Conservation (phyloP, 352 stramenopile species). For the Globisporangium heterothallicum region DNA sequence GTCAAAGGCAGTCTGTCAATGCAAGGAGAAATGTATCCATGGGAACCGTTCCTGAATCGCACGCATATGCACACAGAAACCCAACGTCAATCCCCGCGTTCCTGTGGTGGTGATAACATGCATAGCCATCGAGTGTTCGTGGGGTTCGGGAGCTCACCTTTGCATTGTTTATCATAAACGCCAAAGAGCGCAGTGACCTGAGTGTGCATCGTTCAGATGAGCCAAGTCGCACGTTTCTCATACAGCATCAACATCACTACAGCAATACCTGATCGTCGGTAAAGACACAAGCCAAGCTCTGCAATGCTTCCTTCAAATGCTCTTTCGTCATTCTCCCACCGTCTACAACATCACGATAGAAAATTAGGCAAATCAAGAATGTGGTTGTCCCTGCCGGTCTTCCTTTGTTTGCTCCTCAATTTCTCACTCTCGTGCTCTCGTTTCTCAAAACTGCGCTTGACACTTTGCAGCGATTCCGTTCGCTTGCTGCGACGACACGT, state of each 20-base stretch:
- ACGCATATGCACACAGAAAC: background rate
- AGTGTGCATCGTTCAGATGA: background rate
- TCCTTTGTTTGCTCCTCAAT: too few relatives aligned
- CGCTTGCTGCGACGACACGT: slow-evolving; percentile 35
- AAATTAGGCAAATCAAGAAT: background rate
- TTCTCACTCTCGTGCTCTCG: slow-evolving; percentile 40
- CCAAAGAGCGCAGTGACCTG: slow-evolving; percentile 46
- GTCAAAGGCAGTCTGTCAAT: slow-evolving; percentile 16
- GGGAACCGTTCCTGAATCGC: slow-evolving; percentile 28
- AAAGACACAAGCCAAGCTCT: slow-evolving; percentile 43
- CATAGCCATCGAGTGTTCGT: too few relatives aligned
- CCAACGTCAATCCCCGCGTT: background rate
- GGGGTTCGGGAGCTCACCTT: slow-evolving; percentile 22
- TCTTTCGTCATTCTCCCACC: slow-evolving; percentile 39
- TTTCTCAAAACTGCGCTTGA: slow-evolving; percentile 59
- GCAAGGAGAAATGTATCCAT: slow-evolving; percentile 33
- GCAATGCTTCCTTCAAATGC: slow-evolving; percentile 49
- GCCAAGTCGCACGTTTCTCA: background rate
- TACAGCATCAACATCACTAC: background rate
- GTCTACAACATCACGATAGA: slow-evolving; percentile 15
- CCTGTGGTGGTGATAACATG: background rate
- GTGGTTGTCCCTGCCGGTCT: too few relatives aligned
- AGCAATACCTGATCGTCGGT: slow-evolving; percentile 47
- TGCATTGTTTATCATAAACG: slow-evolving; percentile 32
- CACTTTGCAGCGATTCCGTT: slow-evolving; percentile 39